phyloP scores from a whole-genome alignment of 2,329 filamentous ascomycete genomes.

The Tolypocladium tropicale region DNA sequence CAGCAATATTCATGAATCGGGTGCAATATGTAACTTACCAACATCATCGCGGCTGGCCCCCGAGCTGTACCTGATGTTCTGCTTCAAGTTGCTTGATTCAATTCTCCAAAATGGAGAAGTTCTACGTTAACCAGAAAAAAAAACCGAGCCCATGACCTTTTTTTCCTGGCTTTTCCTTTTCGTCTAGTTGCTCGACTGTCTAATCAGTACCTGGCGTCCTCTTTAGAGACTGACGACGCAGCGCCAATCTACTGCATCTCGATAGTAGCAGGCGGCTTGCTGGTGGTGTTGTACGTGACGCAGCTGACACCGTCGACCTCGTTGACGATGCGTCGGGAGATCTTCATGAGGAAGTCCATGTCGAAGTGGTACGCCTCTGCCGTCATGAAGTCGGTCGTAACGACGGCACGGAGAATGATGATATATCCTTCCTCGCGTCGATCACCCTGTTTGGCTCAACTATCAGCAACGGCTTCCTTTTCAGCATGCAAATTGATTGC shows the following conservation, averaged over 20 bases:
- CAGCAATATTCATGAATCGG: neutral
- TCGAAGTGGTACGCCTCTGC: constrained; percentile 60
- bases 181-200: neutral
- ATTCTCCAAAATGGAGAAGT: neutral
- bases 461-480: neutral
- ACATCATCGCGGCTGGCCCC: neutral
- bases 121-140: neutral
- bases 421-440: constrained; percentile 21
- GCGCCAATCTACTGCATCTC: constrained; percentile 51
- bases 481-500: constrained; percentile 10
- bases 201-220: neutral
- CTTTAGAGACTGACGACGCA: neutral
- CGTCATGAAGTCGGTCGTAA: constrained; percentile 36
- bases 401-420: constrained; percentile 5
- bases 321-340: constrained; percentile 59
- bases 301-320: constrained; percentile 59
- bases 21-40: neutral
- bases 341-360: constrained; percentile 50
- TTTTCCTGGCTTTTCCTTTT: neutral
- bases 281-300: constrained; percentile 55
- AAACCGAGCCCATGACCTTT: neutral
- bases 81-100: neutral
- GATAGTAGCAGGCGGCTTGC: constrained; percentile 62
- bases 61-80: neutral
- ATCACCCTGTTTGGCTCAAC: constrained; percentile 10